Evolutionary conservation across 208 protist species (phyloP).

Genomic region (Balamuthia mandrillaris): DNA sequence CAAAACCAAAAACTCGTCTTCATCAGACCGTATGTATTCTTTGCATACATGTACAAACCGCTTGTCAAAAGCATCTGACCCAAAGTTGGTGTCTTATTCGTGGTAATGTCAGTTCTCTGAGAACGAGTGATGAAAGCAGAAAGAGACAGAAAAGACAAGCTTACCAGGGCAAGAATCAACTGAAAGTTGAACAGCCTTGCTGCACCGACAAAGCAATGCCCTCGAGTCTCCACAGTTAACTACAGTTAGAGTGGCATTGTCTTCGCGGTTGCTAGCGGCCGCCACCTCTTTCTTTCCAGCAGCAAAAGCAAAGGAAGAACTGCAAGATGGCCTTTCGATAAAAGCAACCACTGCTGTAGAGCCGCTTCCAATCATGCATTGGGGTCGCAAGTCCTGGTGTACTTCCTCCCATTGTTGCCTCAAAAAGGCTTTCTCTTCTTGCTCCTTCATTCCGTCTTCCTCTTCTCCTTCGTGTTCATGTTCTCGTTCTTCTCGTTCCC

Average conservation of each 20-base stretch:
- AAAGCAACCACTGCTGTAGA: not conserved
- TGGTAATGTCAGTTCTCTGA: not conserved
- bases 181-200: not conserved
- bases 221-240: not conserved
- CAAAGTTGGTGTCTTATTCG: not conserved
- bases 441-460: not conserved
- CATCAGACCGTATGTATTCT: not conserved
- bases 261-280: not conserved
- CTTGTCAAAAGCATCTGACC: not conserved
- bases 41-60: not conserved
- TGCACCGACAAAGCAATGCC: not conserved
- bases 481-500: not conserved
- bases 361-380: conserved; percentile 1
- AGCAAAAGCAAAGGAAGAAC: not conserved
- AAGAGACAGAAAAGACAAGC: not conserved
- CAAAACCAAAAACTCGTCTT: conserved; percentile 5
- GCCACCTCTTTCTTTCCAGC: not conserved
- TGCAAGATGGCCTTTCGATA: not conserved
- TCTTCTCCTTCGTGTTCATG: not conserved
- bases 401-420: not conserved
- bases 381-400: not conserved
- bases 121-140: not conserved
- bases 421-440: not conserved
- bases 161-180: not conserved
- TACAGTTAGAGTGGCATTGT: not conserved